These are phyloP conservation scores for Verticillium nubilum DNA, from an alignment of 2,329 filamentous ascomycete species.

Conservation along the genomic window DNA sequence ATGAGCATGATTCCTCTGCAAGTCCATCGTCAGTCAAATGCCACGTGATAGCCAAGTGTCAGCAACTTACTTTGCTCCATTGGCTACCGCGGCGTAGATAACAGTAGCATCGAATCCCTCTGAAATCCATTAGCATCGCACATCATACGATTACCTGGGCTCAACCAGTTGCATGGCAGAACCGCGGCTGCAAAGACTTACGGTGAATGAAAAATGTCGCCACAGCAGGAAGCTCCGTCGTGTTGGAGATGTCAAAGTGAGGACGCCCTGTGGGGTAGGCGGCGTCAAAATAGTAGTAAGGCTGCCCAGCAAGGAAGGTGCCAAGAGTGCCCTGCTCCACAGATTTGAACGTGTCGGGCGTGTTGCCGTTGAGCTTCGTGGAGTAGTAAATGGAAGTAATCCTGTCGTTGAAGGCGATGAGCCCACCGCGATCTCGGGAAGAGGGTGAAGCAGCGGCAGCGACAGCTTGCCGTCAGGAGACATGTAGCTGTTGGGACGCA, in stretches of 20 bases:
- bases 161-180: neutral
- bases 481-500: conserved; percentile 48
- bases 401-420: conserved; percentile 45
- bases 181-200: conserved; percentile 8
- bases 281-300: conserved; percentile 47
- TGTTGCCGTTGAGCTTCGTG: conserved; percentile 49
- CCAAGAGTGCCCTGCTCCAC: conserved; percentile 44
- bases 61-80: conserved; percentile 21
- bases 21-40: neutral
- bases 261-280: conserved; percentile 34
- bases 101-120: conserved; percentile 24
- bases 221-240: conserved; percentile 34
- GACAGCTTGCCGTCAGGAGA: conserved; percentile 50
- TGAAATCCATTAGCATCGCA: conserved; percentile 2
- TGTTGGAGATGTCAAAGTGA: conserved; percentile 25
- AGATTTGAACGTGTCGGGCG: conserved; percentile 47
- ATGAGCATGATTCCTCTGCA: conserved; percentile 23
- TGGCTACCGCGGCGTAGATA: conserved; percentile 23
- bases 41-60: neutral
- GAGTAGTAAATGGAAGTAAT: conserved; percentile 47
- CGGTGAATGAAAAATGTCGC: conserved; percentile 41
- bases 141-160: no score
- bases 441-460: conserved; percentile 37
- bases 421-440: conserved; percentile 36
- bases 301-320: conserved; percentile 44